These are phyloP conservation scores for Apocynum venetum DNA, from an alignment of 257 asterid genomes.

Conservation along the genomic window DNA sequence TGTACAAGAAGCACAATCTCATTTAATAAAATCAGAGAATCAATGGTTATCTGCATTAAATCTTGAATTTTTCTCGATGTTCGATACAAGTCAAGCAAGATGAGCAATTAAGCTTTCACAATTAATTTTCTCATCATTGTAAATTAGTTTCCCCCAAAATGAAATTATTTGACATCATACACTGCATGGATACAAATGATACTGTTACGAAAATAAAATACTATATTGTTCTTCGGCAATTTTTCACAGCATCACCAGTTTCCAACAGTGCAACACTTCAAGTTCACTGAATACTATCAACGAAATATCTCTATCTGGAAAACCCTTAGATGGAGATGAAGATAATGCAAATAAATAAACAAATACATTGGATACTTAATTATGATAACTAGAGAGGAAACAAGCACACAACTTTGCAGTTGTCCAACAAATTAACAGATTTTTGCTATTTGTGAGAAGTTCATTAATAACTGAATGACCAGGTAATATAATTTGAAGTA, in stretches of 20 bases:
- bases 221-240: background rate
- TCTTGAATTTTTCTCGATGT: background rate
- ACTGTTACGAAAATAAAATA: background rate
- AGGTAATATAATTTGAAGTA: background rate
- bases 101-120: background rate
- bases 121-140: background rate
- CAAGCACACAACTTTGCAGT: background rate
- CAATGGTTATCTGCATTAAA: background rate
- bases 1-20: background rate
- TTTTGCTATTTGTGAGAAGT: background rate
- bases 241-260: background rate
- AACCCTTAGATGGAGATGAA: background rate
- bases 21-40: background rate
- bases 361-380: background rate
- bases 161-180: background rate
- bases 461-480: background rate
- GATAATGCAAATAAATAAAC: background rate
- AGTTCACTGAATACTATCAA: background rate
- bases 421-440: background rate
- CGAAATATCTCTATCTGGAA: background rate
- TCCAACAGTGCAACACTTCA: background rate
- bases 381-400: background rate
- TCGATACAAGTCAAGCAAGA: background rate
- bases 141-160: background rate
- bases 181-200: background rate